Conservation (phyloP, 208 protist genomes). For the Trypanosoma vivax region DNA sequence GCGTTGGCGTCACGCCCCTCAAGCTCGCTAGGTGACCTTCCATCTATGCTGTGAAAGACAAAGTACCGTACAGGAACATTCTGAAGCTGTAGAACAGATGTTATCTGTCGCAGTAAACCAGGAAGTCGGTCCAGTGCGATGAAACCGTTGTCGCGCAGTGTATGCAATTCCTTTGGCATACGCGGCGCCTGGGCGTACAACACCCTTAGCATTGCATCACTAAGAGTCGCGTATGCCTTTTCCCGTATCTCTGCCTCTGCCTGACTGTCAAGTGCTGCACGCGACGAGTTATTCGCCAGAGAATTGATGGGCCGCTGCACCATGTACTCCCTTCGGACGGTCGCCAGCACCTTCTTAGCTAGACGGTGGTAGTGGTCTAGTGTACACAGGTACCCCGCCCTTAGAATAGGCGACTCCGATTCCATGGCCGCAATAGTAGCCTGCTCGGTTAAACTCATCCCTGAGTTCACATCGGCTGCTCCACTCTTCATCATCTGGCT, state of each 20-base stretch:
- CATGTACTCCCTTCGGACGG: conserved; percentile 55
- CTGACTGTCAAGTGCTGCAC: conserved; percentile 31
- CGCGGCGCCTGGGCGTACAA: conserved; percentile 29
- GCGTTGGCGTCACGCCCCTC: not conserved
- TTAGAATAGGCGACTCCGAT: not conserved
- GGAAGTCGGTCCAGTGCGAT: conserved; percentile 66
- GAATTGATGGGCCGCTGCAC: conserved; percentile 9
- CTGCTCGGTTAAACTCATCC: not conserved
- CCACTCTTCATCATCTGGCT: not conserved
- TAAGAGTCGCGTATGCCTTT: conserved; percentile 55
- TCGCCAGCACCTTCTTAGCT: conserved; percentile 50
- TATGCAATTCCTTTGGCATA: conserved; percentile 47
- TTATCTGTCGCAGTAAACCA: conserved; percentile 47
- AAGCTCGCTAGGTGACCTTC: conserved; percentile 7
- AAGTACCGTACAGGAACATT: conserved; percentile 71
- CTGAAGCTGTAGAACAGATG: conserved; percentile 52
- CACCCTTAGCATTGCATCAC: conserved; percentile 56
- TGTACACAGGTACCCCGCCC: conserved; percentile 65
- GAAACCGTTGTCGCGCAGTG: conserved; percentile 54
- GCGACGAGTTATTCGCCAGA: not conserved
- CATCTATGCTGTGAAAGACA: conserved; percentile 71
- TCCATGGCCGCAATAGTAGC: conserved; percentile 8
- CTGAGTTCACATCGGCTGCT: not conserved
- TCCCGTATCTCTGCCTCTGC: conserved; percentile 54
- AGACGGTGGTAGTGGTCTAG: conserved; percentile 70